Conservation (phyloP, 192 early-diverging fungal species). For the Podochytrium sp. region DNA sequence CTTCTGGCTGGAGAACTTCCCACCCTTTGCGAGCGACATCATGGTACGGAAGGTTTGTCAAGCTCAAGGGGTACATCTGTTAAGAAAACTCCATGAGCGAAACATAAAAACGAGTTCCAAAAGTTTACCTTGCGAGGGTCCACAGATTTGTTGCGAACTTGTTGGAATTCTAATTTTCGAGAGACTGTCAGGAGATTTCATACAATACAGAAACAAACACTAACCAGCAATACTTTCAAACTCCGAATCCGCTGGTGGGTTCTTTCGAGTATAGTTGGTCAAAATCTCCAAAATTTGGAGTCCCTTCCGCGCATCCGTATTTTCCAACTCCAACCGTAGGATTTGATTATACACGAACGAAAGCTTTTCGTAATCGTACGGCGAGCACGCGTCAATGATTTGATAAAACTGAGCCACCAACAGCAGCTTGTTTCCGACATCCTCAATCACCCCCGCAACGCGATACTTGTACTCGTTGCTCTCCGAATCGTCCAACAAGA, state of each 20-base stretch:
- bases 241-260: conserved; percentile 51
- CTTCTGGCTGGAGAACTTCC: conserved; percentile 55
- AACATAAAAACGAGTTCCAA: neutral
- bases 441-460: conserved; percentile 53
- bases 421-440: conserved; percentile 60
- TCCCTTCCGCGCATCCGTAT: conserved; percentile 44
- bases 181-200: neutral
- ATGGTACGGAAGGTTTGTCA: conserved; percentile 68
- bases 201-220: neutral
- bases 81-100: neutral
- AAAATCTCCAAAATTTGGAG: conserved; percentile 58
- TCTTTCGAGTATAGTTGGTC: conserved; percentile 52
- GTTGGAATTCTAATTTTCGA: neutral
- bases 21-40: conserved; percentile 53
- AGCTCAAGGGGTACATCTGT: conserved; percentile 43
- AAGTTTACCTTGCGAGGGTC: neutral
- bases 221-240: conserved; percentile 29
- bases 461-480: conserved; percentile 37
- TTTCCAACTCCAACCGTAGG: conserved; percentile 50
- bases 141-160: neutral
- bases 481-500: conserved; percentile 40
- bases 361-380: conserved; percentile 72
- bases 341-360: conserved; percentile 61
- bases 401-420: conserved; percentile 54
- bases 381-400: conserved; percentile 45